Evolutionary conservation across 306 rosid genomes (phyloP).

Genomic region (Prunus mira): DNA sequence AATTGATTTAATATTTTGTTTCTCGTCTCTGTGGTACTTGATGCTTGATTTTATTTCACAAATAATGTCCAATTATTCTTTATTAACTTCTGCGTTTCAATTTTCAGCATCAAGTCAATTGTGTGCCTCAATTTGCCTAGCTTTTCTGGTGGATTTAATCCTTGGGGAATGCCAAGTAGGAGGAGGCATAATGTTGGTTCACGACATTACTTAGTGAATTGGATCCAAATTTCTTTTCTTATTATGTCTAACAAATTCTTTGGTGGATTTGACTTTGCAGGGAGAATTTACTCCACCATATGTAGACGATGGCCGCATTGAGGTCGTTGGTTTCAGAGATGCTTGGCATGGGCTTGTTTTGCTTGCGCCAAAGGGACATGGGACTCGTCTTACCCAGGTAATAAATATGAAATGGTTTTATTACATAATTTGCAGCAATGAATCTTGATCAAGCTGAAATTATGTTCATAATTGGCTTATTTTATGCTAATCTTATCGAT

Average conservation of each 20-base stretch:
- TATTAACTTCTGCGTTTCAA: constrained; percentile 15
- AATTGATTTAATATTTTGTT: neutral
- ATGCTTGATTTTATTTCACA: neutral
- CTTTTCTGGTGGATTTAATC: constrained; percentile 95
- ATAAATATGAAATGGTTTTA: neutral
- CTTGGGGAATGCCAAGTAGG: constrained; percentile 84
- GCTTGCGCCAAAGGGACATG: constrained; percentile 94
- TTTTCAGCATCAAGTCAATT: constrained; percentile 80
- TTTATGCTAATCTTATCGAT: constrained; percentile 7
- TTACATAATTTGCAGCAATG: neutral
- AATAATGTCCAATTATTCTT: neutral
- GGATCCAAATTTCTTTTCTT: neutral
- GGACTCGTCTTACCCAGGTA: constrained; percentile 99
- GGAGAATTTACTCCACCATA: constrained; percentile 69
- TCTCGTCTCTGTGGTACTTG: neutral
- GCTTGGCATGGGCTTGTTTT: constrained; percentile 98
- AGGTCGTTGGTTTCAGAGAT: constrained; percentile 89
- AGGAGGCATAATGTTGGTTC: constrained; percentile 51
- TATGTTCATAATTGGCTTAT: neutral
- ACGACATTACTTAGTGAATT: constrained; percentile 10
- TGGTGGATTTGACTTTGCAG: constrained; percentile 40
- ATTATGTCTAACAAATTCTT: neutral
- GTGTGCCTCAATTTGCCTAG: constrained; percentile 95
- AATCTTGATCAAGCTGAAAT: neutral
- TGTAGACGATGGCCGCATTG: constrained; percentile 89